Base-by-base conservation (phyloP, 306 rosid genomes). In the Sesbania bispinosa region DNA sequence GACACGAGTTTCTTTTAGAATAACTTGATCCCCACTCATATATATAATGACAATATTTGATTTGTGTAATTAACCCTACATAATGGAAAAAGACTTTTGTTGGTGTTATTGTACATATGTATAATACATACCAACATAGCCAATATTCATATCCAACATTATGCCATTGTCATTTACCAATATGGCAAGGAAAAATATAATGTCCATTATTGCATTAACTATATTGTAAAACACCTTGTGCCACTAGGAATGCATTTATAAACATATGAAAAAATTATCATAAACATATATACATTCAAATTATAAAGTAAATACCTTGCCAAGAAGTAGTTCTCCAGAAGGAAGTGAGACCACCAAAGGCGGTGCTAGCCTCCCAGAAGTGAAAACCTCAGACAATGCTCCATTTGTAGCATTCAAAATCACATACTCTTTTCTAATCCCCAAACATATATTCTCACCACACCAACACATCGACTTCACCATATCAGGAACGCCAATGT, bases 391-490 rank as follows among this genome's bases (percentile, higher is more conserved):
- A 73, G 93, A 79, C 88, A 92, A 65, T 7, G 96, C 76, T 0
- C 97, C 99, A 5, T 76, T 95, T 0, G 93, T 69, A 45, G 96
- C 69, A 80, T 91, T 95, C 78, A 95, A 60, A 75, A 95, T 91
- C 82, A 86, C 65, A 55, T 91, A 95, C 74, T 95, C 99, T 74
- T 87, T 89, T 81, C 84, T 85, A 63, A 95, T 81, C 57, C 97
- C 97, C 60, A 91, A 62, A 75, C 97, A 95, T 74, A 95, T 88
- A 76, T 95, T 95, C 73, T 95, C 97, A 23, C 99, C 99, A 33
- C 97, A 95, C 99, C 97, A 95, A 10, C 92, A 77, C 86, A 95
- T 86, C 7, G 99, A 95, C 77, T 95, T 95, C 79, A 95, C 99
- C 67, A 64, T 62, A 24, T 95, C 99, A 1, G 92, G 96, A 15